Conservation (phyloP, 768 basidiomycete species). For the Melanogaster broomeanus region DNA sequence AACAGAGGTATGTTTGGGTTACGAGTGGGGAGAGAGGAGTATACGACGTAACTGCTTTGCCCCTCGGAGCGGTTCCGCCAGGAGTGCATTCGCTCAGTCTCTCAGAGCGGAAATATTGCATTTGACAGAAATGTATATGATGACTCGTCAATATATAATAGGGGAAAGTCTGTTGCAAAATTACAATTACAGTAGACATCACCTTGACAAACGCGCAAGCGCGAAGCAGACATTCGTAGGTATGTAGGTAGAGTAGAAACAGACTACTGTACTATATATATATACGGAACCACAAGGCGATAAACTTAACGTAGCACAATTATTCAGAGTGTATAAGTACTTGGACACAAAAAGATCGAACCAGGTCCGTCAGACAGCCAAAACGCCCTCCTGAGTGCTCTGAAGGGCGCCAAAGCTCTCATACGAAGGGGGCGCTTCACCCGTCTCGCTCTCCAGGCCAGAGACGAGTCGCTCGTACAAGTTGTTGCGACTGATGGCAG, state of each 20-base stretch:
- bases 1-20: not conserved
- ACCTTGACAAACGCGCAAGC: too few species aligned
- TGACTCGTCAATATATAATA: too few species aligned
- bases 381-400: not conserved
- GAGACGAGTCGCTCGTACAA: conserved; percentile 81
- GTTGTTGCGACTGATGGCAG: conserved; percentile 43
- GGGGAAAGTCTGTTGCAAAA: too few species aligned
- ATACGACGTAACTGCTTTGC: too few species aligned
- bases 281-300: too few species aligned
- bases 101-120: too few species aligned
- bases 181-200: too few species aligned
- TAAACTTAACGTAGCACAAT: not conserved
- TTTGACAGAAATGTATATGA: too few species aligned
- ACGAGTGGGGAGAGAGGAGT: not conserved
- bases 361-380: not conserved
- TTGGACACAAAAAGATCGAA: not conserved
- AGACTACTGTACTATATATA: too few species aligned
- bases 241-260: not conserved
- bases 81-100: too few species aligned
- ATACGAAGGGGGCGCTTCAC: conserved; percentile 76
- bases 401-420: not conserved
- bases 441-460: conserved; percentile 78
- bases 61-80: too few species aligned
- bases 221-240: not conserved
- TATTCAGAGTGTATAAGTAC: not conserved